phyloP scores from a whole-genome alignment of 352 stramenopile genomes.

The Phytophthora fragariaefolia region DNA sequence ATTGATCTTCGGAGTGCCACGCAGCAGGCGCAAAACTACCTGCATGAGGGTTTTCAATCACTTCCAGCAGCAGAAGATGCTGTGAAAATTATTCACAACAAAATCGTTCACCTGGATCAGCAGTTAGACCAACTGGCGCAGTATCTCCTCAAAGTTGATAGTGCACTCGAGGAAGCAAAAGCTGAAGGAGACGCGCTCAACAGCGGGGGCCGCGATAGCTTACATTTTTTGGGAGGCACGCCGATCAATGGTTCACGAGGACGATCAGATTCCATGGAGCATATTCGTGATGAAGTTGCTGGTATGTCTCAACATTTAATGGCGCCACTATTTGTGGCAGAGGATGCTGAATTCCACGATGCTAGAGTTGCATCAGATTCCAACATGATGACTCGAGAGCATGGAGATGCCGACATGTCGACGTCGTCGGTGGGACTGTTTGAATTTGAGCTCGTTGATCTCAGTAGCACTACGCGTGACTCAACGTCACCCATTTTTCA shows the following conservation, averaged over 20 bases:
- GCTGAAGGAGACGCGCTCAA: conserved; percentile 58
- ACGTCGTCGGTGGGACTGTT: conserved; percentile 70
- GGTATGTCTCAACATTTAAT: conserved; percentile 84
- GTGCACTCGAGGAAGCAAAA: conserved; percentile 72
- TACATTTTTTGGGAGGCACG: conserved; percentile 57
- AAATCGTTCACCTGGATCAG: conserved; percentile 80
- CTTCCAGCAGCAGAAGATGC: conserved; percentile 78
- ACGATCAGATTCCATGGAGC: conserved; percentile 54
- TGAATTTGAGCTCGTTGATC: conserved; percentile 86
- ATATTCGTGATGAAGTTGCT: conserved; percentile 64
- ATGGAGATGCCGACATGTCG: conserved; percentile 60
- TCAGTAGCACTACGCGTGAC: conserved; percentile 72
- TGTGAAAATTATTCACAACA: conserved; percentile 84
- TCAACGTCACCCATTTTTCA: conserved; percentile 73
- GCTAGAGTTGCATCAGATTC: conserved; percentile 54
- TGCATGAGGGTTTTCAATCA: conserved; percentile 84
- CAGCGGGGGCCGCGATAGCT: conserved; percentile 56
- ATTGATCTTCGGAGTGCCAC: conserved; percentile 84
- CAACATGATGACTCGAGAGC: conserved; percentile 23
- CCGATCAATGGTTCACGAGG: conserved; percentile 35
- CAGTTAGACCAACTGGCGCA: conserved; percentile 70
- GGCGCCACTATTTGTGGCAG: conserved; percentile 75
- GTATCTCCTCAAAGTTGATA: conserved; percentile 77
- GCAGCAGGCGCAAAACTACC: conserved; percentile 84
- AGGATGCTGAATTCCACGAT: conserved; percentile 88